phyloP scores from a whole-genome alignment of 148 eudicot genomes.

The Persicaria tinctoria region DNA sequence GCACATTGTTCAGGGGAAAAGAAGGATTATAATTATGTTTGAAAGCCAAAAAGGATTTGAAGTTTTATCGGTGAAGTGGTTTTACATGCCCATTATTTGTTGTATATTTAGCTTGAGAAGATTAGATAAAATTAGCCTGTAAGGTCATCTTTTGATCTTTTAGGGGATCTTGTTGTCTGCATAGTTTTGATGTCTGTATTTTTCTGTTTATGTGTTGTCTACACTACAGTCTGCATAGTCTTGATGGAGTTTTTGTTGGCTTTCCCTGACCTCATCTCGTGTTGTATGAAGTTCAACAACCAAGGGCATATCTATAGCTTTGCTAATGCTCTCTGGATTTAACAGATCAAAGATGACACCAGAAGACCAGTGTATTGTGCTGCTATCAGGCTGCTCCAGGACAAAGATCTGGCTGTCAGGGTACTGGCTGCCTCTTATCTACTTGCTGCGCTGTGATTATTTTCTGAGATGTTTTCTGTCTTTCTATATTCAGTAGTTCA shows the following conservation, averaged over 20 bases:
- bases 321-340: conserved; percentile 8
- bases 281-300: neutral
- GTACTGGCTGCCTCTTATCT: conserved; percentile 28
- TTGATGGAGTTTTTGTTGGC: neutral
- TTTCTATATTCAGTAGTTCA: neutral
- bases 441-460: neutral
- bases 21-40: neutral
- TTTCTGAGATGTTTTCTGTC: neutral
- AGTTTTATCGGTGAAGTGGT: neutral
- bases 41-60: neutral
- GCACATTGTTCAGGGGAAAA: neutral
- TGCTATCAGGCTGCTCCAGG: conserved; percentile 80
- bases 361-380: conserved; percentile 92
- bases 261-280: conserved; percentile 8
- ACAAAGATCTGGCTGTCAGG: conserved; percentile 88
- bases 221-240: neutral
- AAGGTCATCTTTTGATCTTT: neutral
- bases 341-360: conserved; percentile 82
- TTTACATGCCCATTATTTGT: neutral
- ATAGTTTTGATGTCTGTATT: neutral
- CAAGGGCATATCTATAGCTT: neutral
- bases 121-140: neutral
- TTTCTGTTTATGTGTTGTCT: neutral
- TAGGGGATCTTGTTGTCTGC: neutral
- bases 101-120: conserved; percentile 1